Conservation (phyloP, 2,329 filamentous ascomycete species). For the Stachybotrys chlorohalonatus region DNA sequence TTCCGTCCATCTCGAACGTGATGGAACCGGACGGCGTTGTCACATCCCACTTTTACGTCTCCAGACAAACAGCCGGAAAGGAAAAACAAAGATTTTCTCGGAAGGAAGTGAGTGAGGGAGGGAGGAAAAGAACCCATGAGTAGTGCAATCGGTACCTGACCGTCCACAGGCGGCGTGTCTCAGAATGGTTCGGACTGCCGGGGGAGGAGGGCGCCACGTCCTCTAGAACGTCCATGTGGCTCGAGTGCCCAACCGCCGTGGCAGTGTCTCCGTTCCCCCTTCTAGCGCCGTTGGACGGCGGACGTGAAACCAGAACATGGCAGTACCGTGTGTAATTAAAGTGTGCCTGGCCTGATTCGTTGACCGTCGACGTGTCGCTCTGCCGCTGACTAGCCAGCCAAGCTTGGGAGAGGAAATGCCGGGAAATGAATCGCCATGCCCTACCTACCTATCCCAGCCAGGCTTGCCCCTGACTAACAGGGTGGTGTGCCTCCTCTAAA, state of each 20-base stretch:
- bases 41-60: background rate
- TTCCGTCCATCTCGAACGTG: too few species aligned
- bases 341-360: background rate
- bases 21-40: too few species aligned
- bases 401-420: background rate
- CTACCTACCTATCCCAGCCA: background rate
- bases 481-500: background rate
- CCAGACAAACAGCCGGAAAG: background rate
- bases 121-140: background rate
- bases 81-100: background rate
- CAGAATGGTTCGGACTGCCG: background rate
- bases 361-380: background rate
- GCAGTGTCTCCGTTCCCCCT: too few species aligned
- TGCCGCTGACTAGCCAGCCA: background rate
- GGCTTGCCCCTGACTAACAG: background rate
- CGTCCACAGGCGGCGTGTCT: background rate
- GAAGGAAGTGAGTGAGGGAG: background rate
- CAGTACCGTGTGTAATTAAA: too few species aligned
- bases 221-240: background rate
- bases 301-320: too few species aligned
- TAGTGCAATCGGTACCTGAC: background rate
- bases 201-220: background rate
- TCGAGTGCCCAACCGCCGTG: too few species aligned
- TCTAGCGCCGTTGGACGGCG: too few species aligned
- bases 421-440: background rate